phyloP scores from a whole-genome alignment of 2,329 filamentous ascomycete species.

The Zymoseptoria crescenta region DNA sequence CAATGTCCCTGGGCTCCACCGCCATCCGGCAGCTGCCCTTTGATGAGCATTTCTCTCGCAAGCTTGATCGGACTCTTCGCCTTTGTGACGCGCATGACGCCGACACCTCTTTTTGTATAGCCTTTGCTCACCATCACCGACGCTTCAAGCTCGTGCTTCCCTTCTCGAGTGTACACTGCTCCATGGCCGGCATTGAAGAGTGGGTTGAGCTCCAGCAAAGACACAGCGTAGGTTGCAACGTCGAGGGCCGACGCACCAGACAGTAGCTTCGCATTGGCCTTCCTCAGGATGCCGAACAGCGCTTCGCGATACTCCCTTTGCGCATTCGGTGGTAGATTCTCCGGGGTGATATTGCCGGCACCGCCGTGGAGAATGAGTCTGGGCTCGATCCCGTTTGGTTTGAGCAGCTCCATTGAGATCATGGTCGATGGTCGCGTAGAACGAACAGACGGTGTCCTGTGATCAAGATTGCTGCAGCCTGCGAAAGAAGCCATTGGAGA shows the following conservation, averaged over 20 bases:
- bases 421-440: neutral
- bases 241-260: constrained; percentile 56
- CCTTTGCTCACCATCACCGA: constrained; percentile 76
- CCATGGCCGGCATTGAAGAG: constrained; percentile 81
- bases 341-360: constrained; percentile 39
- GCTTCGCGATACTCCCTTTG: constrained; percentile 34
- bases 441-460: neutral
- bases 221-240: constrained; percentile 66
- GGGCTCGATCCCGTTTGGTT: constrained; percentile 25
- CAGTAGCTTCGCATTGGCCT: constrained; percentile 24
- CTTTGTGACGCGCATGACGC: constrained; percentile 62
- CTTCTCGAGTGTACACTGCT: constrained; percentile 77
- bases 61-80: constrained; percentile 76
- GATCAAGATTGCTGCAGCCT: too few relatives aligned
- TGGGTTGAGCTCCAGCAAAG: constrained; percentile 66
- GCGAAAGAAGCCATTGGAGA: too few relatives aligned
- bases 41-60: constrained; percentile 61
- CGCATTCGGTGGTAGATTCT: constrained; percentile 30
- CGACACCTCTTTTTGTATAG: constrained; percentile 66
- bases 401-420: constrained; percentile 2
- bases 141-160: constrained; percentile 78
- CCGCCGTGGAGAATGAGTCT: constrained; percentile 45
- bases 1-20: constrained; percentile 60
- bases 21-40: constrained; percentile 55
- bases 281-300: constrained; percentile 31